These are phyloP conservation scores for Nosema granulosis DNA, from an alignment of 371 early-diverging fungal species.

Conservation along the genomic window DNA sequence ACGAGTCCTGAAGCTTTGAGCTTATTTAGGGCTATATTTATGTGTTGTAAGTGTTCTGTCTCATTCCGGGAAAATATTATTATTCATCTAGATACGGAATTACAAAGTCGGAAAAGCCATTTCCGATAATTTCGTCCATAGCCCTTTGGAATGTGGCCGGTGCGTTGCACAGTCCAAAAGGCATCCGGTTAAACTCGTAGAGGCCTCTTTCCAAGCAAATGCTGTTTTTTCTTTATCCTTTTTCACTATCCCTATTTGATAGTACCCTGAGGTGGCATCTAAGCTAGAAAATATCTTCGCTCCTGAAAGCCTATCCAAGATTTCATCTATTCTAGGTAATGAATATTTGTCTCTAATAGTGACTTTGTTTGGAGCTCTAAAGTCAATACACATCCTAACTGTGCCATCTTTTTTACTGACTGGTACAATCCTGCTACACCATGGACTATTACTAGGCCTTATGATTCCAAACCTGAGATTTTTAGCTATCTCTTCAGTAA, in stretches of 20 bases:
- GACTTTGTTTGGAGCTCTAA: slow-evolving; percentile 23
- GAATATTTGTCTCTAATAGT: slow-evolving; percentile 28
- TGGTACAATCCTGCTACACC: slow-evolving; percentile 21
- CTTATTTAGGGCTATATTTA: background rate
- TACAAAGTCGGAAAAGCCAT: background rate
- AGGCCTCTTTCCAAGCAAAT: slow-evolving; percentile 29
- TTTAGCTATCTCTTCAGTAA: slow-evolving; percentile 6
- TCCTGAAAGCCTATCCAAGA: slow-evolving; percentile 44
- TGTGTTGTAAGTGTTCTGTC: slow-evolving; percentile 7
- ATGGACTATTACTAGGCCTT: background rate
- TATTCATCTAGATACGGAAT: slow-evolving; percentile 37
- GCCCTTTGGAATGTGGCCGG: background rate
- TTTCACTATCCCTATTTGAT: background rate
- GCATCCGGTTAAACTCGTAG: slow-evolving; percentile 55
- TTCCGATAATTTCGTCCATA: slow-evolving; percentile 33
- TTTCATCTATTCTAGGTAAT: slow-evolving; percentile 20
- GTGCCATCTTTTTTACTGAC: background rate
- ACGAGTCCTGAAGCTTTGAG: background rate
- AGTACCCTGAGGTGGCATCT: background rate
- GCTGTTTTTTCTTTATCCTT: slow-evolving; percentile 59
- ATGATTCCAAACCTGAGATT: slow-evolving; percentile 29
- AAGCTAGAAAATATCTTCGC: slow-evolving; percentile 7
- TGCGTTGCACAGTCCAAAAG: background rate
- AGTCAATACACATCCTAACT: slow-evolving; percentile 10
- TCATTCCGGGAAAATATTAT: slow-evolving; percentile 22